Evolutionary conservation across 768 basidiomycete genomes (phyloP), one percentile per base, ranked within the genome.

Genomic region (Suillus clintonianus): DNA sequence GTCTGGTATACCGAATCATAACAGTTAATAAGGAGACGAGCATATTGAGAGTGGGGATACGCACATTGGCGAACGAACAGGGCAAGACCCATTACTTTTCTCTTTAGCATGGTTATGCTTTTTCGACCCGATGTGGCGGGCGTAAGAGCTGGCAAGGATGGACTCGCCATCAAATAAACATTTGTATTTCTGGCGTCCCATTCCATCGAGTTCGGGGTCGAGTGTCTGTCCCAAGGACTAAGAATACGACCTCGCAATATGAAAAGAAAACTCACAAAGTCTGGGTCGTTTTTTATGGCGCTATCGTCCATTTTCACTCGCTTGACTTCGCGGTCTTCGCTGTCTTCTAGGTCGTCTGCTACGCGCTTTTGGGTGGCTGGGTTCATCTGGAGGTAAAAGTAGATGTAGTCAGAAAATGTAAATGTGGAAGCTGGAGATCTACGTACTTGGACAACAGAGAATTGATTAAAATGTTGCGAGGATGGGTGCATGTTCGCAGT

Each of bases 221-320:
- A 22, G 47, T 48, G 3, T 48, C 47, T 48, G 22, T 24, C 13
- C 22, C 22, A 48, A 13, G 5, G 22, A 24, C 14, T 48, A 14
- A 48, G 47, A 14, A 48, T 22, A 13, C 22, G 47, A 48, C 47
- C 47, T 24, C 22, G 14, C 22, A 22, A 48, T 3, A 24, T 48
- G 22, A 24, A 14, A 48, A 48, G 3, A 14, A 24, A 34, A 32
- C 51, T 53, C 19, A 53, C 51, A 34, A 53, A 53, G 1, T 6
- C 10, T 17, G 51, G 10, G 30, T 53, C 51, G 5, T 32, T 34
- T 19, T 0, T 13, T 5, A 32, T 32, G 10, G 10, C 4, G 10
- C 19, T 0, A 4, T 7, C 7, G 7, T 0, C 5, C 30, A 10
- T n/a, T 11, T 53, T 13, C 10, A 1, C 6, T 19, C 11, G 30